These are phyloP conservation scores for Cephaloascus albidus DNA, from an alignment of 805 yeast genomes.

Conservation along the genomic window DNA sequence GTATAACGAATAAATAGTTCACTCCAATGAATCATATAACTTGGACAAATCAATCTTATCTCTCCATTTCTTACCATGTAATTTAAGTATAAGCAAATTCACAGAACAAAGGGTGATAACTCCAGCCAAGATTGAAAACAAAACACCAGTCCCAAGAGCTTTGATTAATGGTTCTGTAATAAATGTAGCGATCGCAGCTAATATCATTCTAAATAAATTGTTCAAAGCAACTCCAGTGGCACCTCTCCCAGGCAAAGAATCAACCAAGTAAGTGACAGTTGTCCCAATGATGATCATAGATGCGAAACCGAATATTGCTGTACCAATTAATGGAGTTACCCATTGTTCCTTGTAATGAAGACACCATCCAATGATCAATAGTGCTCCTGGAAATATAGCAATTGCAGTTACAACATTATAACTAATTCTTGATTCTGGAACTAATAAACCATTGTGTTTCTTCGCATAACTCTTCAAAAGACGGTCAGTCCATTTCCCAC, in stretches of 20 bases:
- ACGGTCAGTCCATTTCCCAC: constrained; percentile 73
- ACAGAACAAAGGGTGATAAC: constrained; percentile 34
- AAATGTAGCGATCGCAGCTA: constrained; percentile 74
- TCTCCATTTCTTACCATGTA: constrained; percentile 52
- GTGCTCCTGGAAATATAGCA: constrained; percentile 48
- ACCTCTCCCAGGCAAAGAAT: constrained; percentile 78
- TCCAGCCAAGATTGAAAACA: constrained; percentile 60
- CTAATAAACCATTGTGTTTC: constrained; percentile 51
- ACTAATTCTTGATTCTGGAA: constrained; percentile 74
- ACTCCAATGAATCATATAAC: constrained; percentile 41
- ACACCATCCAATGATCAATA: constrained; percentile 79
- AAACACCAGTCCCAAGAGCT: constrained; percentile 65
- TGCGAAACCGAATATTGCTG: constrained; percentile 74
- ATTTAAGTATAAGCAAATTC: constrained; percentile 37
- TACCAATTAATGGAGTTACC: constrained; percentile 75
- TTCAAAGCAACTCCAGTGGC: constrained; percentile 85
- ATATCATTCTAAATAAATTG: constrained; percentile 60
- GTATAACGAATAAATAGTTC: too few species aligned
- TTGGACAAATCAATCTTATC: constrained; percentile 50
- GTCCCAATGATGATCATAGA: constrained; percentile 80
- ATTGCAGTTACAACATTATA: constrained; percentile 66
- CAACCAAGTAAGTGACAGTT: constrained; percentile 73
- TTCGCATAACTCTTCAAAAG: constrained; percentile 42
- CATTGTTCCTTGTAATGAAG: constrained; percentile 56
- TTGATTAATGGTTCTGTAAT: constrained; percentile 58